Conservation (phyloP, 139 green algal genomes). For the Limnomonas spitsbergensis region DNA sequence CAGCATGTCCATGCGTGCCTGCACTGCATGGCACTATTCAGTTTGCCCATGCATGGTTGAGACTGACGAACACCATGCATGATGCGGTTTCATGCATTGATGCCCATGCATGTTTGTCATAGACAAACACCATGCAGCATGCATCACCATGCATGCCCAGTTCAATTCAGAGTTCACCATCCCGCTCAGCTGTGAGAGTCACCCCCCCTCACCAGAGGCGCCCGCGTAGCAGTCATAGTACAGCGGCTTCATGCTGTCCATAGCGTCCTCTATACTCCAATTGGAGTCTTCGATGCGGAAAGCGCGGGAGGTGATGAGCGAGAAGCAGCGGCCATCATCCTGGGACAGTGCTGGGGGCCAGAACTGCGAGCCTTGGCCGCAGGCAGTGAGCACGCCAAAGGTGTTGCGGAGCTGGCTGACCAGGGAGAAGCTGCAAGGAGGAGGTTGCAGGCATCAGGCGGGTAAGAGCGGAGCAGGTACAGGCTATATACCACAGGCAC, state of each 20-base stretch:
- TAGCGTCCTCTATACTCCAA: not conserved
- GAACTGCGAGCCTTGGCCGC: not conserved
- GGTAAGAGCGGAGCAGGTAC: too few species aligned
- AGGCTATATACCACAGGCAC: not conserved
- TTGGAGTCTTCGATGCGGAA: not conserved
- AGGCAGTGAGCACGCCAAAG: not conserved
- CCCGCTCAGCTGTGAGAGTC: too few species aligned
- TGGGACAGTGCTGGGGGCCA: not conserved
- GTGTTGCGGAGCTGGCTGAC: not conserved
- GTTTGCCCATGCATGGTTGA: too few species aligned
- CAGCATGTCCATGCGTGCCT: too few species aligned
- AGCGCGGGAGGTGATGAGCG: not conserved
- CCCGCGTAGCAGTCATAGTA: not conserved
- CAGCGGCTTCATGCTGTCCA: not conserved
- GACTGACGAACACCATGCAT: too few species aligned
- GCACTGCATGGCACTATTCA: too few species aligned
- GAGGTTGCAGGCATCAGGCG: not conserved
- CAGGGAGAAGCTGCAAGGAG: not conserved
- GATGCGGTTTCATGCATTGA: too few species aligned
- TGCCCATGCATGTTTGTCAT: too few species aligned
- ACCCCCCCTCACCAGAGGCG: not conserved
- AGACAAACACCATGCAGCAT: too few species aligned
- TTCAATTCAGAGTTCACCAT: too few species aligned
- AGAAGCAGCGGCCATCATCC: not conserved
- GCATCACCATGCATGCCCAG: too few species aligned